Base-by-base conservation (phyloP, 768 basidiomycete genomes). In the Royoungia palumana region DNA sequence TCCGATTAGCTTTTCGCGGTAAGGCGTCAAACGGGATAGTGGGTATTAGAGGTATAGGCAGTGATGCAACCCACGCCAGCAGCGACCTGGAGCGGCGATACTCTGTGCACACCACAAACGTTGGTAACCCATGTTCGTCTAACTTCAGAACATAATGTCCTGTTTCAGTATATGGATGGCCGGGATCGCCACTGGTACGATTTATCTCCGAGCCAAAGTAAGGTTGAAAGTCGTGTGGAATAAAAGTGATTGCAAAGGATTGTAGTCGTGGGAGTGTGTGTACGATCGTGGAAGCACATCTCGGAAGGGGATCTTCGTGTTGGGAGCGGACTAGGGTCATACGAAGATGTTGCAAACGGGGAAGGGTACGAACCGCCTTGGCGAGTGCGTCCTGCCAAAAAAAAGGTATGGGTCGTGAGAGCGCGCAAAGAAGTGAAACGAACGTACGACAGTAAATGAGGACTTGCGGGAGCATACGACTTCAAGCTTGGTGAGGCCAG, bases 281-380 rank as follows among this genome's bases (percentile, higher is more conserved):
- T 13, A 85, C 85, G 49, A 89, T 79, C 28, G 78, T 79, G 4
- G 73, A 68, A 13, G 85, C 85, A 46, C 84, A 80, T 21, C 72
- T 62, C 8, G 77, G 66, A 41, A 89, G 75, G 4, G 79, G 64
- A 47, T 80, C 80, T 51, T 87, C 84, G 28, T 82, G 81, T 24
- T 80, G 79, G 51, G 82, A 80, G 58, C 77, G 79, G 51, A 89
- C 85, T 38, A 88, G 74, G 6, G 83, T 81, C 12, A 87, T 70
- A 24, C 76, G 66, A 11, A 89, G 74, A 6, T 77, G 77, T 48
- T 79, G 82, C 6, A 89, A 76, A 53, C 81, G 83, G 25, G 76
- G 72, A 57, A 89, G 80, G 12, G 75, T 70, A 47, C 80, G 77
- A 48, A 86, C 75, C 6, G 76, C 73, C 51, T 80, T 84, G 2